Evolutionary conservation across 2,329 filamentous ascomycete species (phyloP).

Genomic region (Sordariomycetes sp.): DNA sequence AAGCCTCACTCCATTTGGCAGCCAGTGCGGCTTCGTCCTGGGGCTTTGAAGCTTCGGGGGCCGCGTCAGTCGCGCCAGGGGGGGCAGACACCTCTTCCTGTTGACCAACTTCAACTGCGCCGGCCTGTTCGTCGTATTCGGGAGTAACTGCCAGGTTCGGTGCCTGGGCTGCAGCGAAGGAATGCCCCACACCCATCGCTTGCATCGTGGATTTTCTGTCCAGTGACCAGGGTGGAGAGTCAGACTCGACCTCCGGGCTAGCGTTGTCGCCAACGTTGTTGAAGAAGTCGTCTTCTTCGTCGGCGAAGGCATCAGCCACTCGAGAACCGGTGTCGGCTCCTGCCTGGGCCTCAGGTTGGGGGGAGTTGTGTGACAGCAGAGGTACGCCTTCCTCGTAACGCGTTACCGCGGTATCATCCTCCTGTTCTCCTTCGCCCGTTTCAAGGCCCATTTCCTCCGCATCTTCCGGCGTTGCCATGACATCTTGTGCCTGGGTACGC

Average conservation of each 20-base stretch:
- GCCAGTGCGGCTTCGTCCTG: constrained; percentile 49
- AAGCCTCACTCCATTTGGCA: constrained; percentile 73
- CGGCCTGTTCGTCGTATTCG: not conserved
- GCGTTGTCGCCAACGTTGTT: constrained; percentile 4
- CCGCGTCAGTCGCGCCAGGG: constrained; percentile 11
- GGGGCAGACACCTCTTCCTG: not conserved
- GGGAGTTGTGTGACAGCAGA: constrained; percentile 33
- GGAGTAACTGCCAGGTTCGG: not conserved
- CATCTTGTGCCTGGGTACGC: constrained; percentile 2
- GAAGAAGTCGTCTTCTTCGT: constrained; percentile 12
- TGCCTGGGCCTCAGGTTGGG: constrained; percentile 12
- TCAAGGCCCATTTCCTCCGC: constrained; percentile 29
- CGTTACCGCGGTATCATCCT: constrained; percentile 27
- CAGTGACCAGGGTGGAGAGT: not conserved
- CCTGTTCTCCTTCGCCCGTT: constrained; percentile 24
- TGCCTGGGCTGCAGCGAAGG: not conserved
- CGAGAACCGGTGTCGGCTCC: constrained; percentile 7
- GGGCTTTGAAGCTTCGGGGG: constrained; percentile 18
- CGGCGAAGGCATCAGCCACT: constrained; percentile 9
- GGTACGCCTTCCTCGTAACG: constrained; percentile 63
- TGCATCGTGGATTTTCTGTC: constrained; percentile 5
- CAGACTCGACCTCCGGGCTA: not conserved
- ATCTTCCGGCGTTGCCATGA: constrained; percentile 1
- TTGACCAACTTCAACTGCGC: not conserved
- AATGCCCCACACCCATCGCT: not conserved